Evolutionary conservation across 2,329 filamentous ascomycete species (phyloP).

Genomic region (Apiospora saccharicola): DNA sequence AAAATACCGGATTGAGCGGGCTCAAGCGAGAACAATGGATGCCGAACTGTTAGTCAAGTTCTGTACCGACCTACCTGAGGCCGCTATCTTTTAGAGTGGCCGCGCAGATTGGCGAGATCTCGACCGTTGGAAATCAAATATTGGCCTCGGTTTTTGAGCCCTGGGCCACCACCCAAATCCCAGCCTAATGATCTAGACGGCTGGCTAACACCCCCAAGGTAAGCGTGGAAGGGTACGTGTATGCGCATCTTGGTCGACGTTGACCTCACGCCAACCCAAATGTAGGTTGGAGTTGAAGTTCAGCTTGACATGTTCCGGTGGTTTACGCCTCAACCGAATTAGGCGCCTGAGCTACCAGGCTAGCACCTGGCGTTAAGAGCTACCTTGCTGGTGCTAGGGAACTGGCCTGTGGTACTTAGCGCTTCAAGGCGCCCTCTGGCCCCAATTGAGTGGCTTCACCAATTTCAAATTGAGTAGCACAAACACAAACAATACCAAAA

Average conservation of each 20-base stretch:
- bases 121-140: neutral
- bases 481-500: neutral
- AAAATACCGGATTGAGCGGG: neutral
- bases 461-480: neutral
- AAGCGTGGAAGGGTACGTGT: too few relatives aligned
- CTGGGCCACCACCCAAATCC: neutral
- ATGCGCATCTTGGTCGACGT: too few relatives aligned
- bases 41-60: neutral
- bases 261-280: neutral
- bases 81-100: neutral
- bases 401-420: neutral
- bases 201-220: neutral
- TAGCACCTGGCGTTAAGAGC: neutral
- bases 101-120: neutral
- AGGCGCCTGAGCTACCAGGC: neutral
- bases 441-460: neutral
- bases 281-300: neutral
- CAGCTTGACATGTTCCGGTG: constrained; percentile 12
- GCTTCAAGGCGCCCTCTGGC: neutral
- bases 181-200: neutral
- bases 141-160: neutral
- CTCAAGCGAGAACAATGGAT: neutral
- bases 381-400: neutral
- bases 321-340: neutral
- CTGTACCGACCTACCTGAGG: neutral